Base-by-base conservation (phyloP, 2,329 filamentous ascomycete species). In the Grosmannia clavigera region DNA sequence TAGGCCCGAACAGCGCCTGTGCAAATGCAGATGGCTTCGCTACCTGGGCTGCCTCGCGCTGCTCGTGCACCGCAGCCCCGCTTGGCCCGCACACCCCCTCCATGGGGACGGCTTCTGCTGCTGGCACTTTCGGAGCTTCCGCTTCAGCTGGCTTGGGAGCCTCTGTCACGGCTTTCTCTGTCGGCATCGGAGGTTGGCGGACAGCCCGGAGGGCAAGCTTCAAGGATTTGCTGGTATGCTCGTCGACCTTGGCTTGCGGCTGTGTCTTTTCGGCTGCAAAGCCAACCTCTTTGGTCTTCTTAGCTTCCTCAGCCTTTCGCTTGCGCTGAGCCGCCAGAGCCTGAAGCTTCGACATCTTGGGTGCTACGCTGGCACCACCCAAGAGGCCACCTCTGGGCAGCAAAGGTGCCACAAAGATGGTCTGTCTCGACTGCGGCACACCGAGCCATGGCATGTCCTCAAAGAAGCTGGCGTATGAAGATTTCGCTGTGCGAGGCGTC, bases 261-360 rank as follows among this genome's bases (percentile, higher is more conserved):
- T 27, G 58, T n/a, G n/a, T 46, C 1, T 35, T 29, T 27, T n/a
- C 55, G 25, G 29, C 33, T 35, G 33, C 19, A 7, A 40, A 5
- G 3, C 38, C n/a, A 25, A 50, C n/a, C 25, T 71, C 67, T 52
- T 70, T 67, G 2, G 66, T 61, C 55, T 71, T 61, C 50, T 64
- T 75, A 66, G 81, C 84, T 48, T 86, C 84, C 35, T 84, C 85
- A 16, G 84, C 85, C 71, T 91, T 95, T 73, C 89, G 92, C 70
- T 91, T 92, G 33, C 91, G 81, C 59, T 89, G 87, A 40, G 90
- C 90, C 58, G 92, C 92, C 51, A 99, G 76, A 55, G 90, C 90
- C 67, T 95, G 92, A 54, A 99, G 77, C 68, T 99, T 99, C 5
- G 92, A 95, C 72, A 88, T 80, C 68, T 92, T 94, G 3, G 82